These are phyloP conservation scores for Parasitella parasitica DNA, from an alignment of 371 early-diverging fungal species.

Conservation along the genomic window DNA sequence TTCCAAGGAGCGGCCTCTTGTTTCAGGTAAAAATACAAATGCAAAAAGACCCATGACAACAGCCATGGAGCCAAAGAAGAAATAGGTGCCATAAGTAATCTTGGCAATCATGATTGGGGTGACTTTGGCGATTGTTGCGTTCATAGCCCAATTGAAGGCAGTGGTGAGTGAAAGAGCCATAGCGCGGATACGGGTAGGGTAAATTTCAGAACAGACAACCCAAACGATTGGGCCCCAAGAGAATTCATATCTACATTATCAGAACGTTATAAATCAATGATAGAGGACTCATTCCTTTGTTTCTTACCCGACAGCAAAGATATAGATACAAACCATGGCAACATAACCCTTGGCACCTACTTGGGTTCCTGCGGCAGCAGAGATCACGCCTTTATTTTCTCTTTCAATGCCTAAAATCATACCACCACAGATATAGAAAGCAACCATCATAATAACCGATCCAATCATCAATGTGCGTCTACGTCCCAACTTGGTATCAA, in stretches of 20 bases:
- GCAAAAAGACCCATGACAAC: conserved; percentile 46
- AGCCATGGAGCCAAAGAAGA: conserved; percentile 51
- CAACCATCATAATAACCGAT: conserved; percentile 33
- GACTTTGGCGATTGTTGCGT: conserved; percentile 50
- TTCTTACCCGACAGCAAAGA: conserved; percentile 39
- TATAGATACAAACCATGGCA: conserved; percentile 42
- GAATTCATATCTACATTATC: conserved; percentile 56
- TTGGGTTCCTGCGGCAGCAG: conserved; percentile 3
- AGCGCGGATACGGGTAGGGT: conserved; percentile 42
- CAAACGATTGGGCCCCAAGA: conserved; percentile 71
- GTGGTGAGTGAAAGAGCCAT: conserved; percentile 56
- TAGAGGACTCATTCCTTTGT: too few relatives aligned
- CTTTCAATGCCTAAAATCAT: conserved; percentile 34
- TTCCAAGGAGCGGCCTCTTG: conserved; percentile 62
- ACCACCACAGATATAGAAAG: conserved; percentile 40
- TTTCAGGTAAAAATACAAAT: conserved; percentile 60
- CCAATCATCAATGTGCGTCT: conserved; percentile 46
- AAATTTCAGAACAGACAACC: conserved; percentile 73
- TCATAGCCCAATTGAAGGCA: conserved; percentile 65
- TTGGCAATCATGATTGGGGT: conserved; percentile 47
- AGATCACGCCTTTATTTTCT: conserved; percentile 23
- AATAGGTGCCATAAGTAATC: conserved; percentile 53
- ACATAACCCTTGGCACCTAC: conserved; percentile 44
- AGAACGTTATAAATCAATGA: too few relatives aligned
- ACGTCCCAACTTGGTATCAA: conserved; percentile 46